Base-by-base conservation (phyloP, 768 basidiomycete species). In the Collybiopsis confluens region DNA sequence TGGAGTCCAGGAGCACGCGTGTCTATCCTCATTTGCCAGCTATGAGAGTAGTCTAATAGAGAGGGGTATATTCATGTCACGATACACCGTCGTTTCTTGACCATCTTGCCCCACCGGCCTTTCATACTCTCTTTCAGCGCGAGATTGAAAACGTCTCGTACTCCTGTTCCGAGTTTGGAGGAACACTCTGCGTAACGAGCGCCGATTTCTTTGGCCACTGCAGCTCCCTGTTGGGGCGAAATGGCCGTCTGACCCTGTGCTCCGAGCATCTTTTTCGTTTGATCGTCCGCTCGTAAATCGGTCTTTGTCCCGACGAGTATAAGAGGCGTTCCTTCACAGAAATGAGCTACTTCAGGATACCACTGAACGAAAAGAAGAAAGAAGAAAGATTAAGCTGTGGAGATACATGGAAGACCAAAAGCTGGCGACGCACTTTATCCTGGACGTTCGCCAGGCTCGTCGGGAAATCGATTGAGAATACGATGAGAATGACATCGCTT, bases 231-330 rank as follows among this genome's bases (percentile, higher is more conserved):
- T 58, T 89, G 87, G 2, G 88, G 67, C 1, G 89, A 82, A 58
- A 99, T 81, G 4, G 97, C 90, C 20, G 74, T 71, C 59, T 84
- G 85, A 5, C 91, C 96, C 62, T 98, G 96, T 1, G 97, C 95
- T 41, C 81, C 80, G 59, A 98, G 78, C 85, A 94, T 89, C 21
- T 88, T 80, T 52, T 85, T 74, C n/a, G 92, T 92, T 59, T 88
- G 82, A 23, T 90, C 85, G 71, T 98, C 93, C 50, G 79, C 71
- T 27, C 96, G 85, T 28, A 98, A 76, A 73, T 99, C 96, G 23
- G 79, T 91, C 74, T 99, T 98, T 8, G 94, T 97, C 28, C 84
- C 96, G 56, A 98, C 90, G 45, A 98, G 82, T 62, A 98, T 86
- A 57, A 94, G 74, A 2, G 96, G 93, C 2, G 92, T 91, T 58